phyloP scores from a whole-genome alignment of 2,329 filamentous ascomycete species.

The Botryotinia convoluta region DNA sequence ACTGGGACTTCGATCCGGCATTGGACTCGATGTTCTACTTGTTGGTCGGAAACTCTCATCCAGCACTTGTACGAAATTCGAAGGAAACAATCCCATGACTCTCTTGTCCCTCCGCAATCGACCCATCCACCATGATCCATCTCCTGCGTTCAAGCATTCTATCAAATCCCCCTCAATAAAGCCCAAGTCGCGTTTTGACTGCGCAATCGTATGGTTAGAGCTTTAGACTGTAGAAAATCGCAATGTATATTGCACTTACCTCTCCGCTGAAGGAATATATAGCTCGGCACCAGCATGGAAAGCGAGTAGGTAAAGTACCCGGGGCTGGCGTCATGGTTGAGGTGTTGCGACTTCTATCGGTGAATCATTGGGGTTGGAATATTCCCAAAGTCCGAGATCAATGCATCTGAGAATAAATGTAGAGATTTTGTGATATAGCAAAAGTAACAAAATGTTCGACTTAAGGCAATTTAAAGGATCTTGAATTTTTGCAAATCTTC shows the following conservation, averaged over 20 bases:
- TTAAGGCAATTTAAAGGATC: neutral
- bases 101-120: slow-evolving; percentile 84
- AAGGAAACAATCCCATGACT: slow-evolving; percentile 90
- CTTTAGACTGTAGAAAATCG: neutral
- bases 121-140: slow-evolving; percentile 98
- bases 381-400: neutral
- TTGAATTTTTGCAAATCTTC: neutral
- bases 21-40: slow-evolving; percentile 56
- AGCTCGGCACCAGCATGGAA: slow-evolving; percentile 88
- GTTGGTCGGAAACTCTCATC: slow-evolving; percentile 81
- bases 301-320: slow-evolving; percentile 67
- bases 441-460: neutral
- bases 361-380: neutral
- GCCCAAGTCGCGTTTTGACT: slow-evolving; percentile 89
- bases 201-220: slow-evolving; percentile 10
- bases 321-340: slow-evolving; percentile 48
- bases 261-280: slow-evolving; percentile 94
- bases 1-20: slow-evolving; percentile 36
- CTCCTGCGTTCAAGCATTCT: slow-evolving; percentile 95
- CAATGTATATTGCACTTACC: slow-evolving; percentile 38
- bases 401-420: neutral
- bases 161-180: slow-evolving; percentile 98
- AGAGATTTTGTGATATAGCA: neutral
- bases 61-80: slow-evolving; percentile 93
- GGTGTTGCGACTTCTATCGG: slow-evolving; percentile 13